Base-by-base conservation (phyloP, 768 basidiomycete species). In the Tephrocybe sp. region DNA sequence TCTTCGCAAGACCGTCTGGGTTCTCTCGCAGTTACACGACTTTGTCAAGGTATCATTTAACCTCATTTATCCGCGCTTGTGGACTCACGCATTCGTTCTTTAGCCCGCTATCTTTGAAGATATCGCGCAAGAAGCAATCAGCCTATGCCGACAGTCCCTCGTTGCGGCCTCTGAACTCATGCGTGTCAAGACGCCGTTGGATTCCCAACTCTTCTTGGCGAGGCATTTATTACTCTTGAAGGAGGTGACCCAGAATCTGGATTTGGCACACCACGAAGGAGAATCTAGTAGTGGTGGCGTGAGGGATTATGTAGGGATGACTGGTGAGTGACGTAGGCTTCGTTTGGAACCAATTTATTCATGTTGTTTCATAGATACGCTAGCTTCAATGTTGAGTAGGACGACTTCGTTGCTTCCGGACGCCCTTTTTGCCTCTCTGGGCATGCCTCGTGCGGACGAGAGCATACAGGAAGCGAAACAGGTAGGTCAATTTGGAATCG, bases 61-160 rank as follows among this genome's bases (percentile, higher is more conserved):
- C 37, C 27, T 49, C 6, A 13, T 21, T 51, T 5, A 42, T 41
- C 15, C n/a, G n/a, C n/a, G n/a, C n/a, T n/a, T n/a, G n/a, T n/a
- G n/a, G n/a, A n/a, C n/a, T n/a, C 42, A 36, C 30, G 44, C 28
- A 49, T 47, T 24, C n/a, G n/a, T 32, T 35, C 9, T 27, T 5
- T 51, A 98, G 94, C 86, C 90, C n/a, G 87, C 84, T 1, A 95
- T 98, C 50, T 99, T 97, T 51, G 89, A 94, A 59, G 97, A 99
- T 64, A 89, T 98, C 32, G 94, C 96, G 0, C 91, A 94, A 69
- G 95, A 98, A 69, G 92, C 95, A 0, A 77, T 97, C 26, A 75
- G 79, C 11, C 72, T 92, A 4, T 96, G 94, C 64, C 82, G 86
- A 28, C 78, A 86, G 51, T 96, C 95, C 0, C 78, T 98, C 3